Base-by-base conservation (phyloP, 805 yeast genomes). In the Vanderwaltozyma polyspora region DNA sequence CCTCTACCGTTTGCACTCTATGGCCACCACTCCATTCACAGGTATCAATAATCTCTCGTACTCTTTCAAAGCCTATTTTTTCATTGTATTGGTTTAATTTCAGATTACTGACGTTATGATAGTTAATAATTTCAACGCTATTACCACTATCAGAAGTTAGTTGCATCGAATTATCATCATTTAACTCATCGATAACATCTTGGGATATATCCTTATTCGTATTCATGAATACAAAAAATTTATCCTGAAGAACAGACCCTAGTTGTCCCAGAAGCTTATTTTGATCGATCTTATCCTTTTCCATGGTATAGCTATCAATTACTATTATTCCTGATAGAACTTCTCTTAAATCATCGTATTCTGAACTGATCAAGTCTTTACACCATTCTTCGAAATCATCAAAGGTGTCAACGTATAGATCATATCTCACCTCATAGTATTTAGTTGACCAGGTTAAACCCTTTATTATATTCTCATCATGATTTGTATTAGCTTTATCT, bases 41-140 rank as follows among this genome's bases (percentile, higher is more conserved):
- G 1, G 70, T 57, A 32, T 73, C 70, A 5, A 74, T 42, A 3
- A 71, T 46, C 37, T 73, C 77, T 25, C 43, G 42, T 3, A 72
- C 36, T 37, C 78, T 46, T 25, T 57, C 62, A 11, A 49, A 44
- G 0, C 79, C 79, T 2, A 55, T 12, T 17, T 46, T 56, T 30
- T 71, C 78, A 15, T 48, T 48, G 39, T 37, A 69, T 42, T 69
- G 71, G 42, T 68, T 68, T 12, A n/a, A 19, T 2, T 19, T 9
- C 8, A 6, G 8, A 16, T 23, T 11, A n/a, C 11, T 17, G 4
- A 6, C 7, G 3, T n/a, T 7, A 18, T 10, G 3, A 3, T 18
- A 11, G 4, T 62, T 53, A 3, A 70, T 43, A 28, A 60, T 57
- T 38, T 72, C 77, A 34, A 66, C 48, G 2, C 67, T 68, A 27